A percentile compares a stretch with the other conserved stretches of the same genome.
Conservation (phyloP, 2,329 filamentous ascomycete genomes). For the Stachybotrys echinatus region DNA sequence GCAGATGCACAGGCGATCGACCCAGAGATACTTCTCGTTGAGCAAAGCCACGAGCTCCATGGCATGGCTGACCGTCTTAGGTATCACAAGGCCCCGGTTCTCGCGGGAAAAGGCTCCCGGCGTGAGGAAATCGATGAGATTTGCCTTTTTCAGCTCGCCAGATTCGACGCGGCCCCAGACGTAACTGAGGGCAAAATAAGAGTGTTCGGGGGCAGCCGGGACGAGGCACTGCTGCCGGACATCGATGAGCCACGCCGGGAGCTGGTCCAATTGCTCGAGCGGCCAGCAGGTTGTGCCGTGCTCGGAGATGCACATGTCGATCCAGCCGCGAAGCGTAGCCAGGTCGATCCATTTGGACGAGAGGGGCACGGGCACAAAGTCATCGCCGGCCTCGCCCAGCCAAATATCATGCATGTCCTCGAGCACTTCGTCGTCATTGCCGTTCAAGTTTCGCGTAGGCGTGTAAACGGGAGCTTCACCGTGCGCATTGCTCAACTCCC, state of each 20-base stretch:
- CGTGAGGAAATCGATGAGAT: neutral
- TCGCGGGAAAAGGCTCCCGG: neutral
- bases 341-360: neutral
- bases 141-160: conserved; percentile 1
- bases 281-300: neutral
- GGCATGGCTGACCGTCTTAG: conserved; percentile 1
- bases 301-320: neutral
- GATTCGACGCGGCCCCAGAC: conserved; percentile 4
- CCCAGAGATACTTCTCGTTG: conserved; percentile 6
- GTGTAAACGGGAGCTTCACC: neutral
- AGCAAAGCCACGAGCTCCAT: conserved; percentile 6
- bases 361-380: neutral
- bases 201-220: neutral
- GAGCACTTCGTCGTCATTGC: neutral
- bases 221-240: neutral
- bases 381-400: neutral
- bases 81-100: neutral
- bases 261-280: neutral
- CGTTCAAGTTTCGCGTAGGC: neutral
- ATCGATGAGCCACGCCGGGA: neutral
- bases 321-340: neutral
- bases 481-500: neutral
- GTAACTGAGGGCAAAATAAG: conserved; percentile 6
- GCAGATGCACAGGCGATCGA: conserved; percentile 6
- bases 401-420: neutral